A percentile compares a stretch with the other conserved stretches of the same genome.
These are phyloP conservation scores for Solanum virginianum DNA, from an alignment of 257 asterid species.

Conservation along the genomic window DNA sequence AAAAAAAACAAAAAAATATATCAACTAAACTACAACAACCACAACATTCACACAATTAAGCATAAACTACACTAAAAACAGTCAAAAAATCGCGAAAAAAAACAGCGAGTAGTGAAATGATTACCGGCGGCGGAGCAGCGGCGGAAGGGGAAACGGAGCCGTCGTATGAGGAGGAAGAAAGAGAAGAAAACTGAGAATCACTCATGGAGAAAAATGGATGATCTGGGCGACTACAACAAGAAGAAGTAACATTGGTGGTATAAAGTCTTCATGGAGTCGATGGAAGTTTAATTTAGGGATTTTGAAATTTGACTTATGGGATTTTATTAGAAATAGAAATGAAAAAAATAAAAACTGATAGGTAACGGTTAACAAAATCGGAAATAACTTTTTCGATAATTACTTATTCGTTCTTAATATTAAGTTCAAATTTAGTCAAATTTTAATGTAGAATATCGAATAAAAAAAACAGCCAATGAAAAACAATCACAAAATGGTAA, in stretches of 20 bases:
- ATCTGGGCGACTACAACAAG: neutral
- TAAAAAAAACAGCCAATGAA: too few relatives aligned
- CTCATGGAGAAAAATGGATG: constrained; percentile 4
- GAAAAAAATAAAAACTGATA: neutral
- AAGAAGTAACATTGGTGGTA: neutral
- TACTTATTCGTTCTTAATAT: too few relatives aligned
- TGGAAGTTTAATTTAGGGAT: neutral
- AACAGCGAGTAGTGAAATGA: neutral
- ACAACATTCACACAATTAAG: neutral
- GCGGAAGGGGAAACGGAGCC: constrained; percentile 5
- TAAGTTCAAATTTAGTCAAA: too few relatives aligned
- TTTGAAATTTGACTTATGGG: neutral
- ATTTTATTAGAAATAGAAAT: neutral
- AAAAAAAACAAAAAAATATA: too few relatives aligned
- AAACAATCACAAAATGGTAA: too few relatives aligned
- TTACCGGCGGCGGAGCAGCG: constrained; percentile 1
- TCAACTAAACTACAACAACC: neutral
- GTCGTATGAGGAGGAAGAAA: constrained; percentile 15
- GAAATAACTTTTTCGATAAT: neutral
- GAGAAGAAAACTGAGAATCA: constrained; percentile 10
- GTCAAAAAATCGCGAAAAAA: neutral
- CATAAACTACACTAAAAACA: neutral
- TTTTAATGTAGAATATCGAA: too few relatives aligned
- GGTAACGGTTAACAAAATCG: neutral
- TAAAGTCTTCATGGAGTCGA: neutral